Base-by-base conservation (phyloP, 371 early-diverging fungal genomes). In the Entomophthora muscae region DNA sequence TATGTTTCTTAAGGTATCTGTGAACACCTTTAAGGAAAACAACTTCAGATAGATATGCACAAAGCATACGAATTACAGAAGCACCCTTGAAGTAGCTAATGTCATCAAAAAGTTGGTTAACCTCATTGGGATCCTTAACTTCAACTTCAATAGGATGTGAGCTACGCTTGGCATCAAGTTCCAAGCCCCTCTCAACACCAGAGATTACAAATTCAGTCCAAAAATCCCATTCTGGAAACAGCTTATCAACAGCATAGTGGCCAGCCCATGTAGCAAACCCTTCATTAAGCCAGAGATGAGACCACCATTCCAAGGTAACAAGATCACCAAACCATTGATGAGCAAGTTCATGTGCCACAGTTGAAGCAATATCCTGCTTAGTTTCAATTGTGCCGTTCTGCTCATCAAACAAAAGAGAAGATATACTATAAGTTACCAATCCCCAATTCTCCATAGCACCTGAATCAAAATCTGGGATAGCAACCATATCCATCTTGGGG, bases 281-380 rank as follows among this genome's bases (percentile, higher is more conserved):
- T 76, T 98, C 98, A 75, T 95, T 95, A 32, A 98, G 80, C 93
- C 95, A 97, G 33, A 97, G 78, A 66, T 93, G 88, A 64, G 79
- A 77, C 96, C 94, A 95, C 73, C 74, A 77, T 29, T 73, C 71
- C 85, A 86, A 85, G n/a, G 93, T 93, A n/a, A 93, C 95, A 57
- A 95, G 73, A 73, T 98, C 94, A 26, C 98, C 98, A 74, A 98
- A 95, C 90, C 94, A 93, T 80, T 93, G 93, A 74, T 94, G 95
- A 2, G 93, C 95, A 23, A 95, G 76, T 78, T 98, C 98, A 72
- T 96, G 98, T 57, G 85, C 83, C 1, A 95, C 89, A 29, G 84
- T 84, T 61, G 85, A 85, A 0, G 92, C 92, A 52, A 91, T 80
- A 52, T 76, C 71, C 70, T 91, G 76, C 77, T 88, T 91, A 53